phyloP scores from a whole-genome alignment of 768 basidiomycete genomes.

The Psilocybe tampanensis region DNA sequence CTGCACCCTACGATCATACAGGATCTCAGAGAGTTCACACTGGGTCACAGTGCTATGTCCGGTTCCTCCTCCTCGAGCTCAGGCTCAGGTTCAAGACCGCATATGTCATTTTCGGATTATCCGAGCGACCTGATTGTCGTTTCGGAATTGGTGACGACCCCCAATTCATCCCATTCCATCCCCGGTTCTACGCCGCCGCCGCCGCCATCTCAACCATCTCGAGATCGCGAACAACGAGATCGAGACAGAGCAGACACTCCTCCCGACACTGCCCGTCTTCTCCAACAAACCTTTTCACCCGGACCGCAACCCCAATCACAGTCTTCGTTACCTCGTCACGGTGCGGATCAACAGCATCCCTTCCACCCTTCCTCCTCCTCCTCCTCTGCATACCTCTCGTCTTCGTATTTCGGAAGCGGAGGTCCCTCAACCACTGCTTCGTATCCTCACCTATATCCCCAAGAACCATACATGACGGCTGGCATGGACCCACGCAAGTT shows the following conservation, averaged over 20 bases:
- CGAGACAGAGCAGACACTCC: neutral
- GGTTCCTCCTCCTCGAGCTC: too few relatives aligned
- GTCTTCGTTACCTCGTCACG: too few relatives aligned
- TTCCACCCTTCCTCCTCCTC: too few relatives aligned
- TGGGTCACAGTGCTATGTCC: conserved; percentile 5
- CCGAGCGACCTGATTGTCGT: conserved; percentile 9
- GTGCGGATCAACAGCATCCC: too few relatives aligned
- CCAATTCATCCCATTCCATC: neutral
- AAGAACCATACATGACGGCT: conserved; percentile 5
- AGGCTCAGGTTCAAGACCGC: conserved; percentile 7
- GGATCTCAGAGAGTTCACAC: conserved; percentile 47
- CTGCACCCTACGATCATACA: conserved; percentile 57
- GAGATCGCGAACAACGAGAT: too few relatives aligned
- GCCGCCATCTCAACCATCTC: too few relatives aligned
- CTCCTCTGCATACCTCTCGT: too few relatives aligned
- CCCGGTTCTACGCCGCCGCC: neutral
- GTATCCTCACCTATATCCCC: neutral
- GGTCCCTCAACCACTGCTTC: neutral
- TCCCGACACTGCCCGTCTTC: neutral
- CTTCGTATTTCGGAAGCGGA: neutral
- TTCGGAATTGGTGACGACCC: neutral
- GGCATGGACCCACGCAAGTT: conserved; percentile 2
- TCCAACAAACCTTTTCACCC: conserved; percentile 4
- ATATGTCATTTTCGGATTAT: conserved; percentile 18
- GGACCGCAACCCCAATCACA: too few relatives aligned